These are phyloP conservation scores for Trichosporon inkin DNA, from an alignment of 1,284 basidiomycete genomes.

Conservation along the genomic window DNA sequence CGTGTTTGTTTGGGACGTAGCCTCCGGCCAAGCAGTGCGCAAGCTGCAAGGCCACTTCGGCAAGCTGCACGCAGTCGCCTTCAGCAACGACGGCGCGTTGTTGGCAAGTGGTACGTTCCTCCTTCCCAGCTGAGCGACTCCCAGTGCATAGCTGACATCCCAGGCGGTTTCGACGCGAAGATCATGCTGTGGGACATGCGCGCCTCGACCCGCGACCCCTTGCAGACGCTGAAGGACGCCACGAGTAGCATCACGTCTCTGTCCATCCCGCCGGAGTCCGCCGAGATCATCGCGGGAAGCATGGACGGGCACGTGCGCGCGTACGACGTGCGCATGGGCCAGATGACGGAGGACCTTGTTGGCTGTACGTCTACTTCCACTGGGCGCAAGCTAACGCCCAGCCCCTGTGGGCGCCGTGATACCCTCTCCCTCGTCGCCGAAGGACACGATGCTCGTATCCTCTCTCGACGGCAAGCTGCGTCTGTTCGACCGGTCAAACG, in stretches of 20 bases:
- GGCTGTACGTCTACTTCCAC: conserved; percentile 58
- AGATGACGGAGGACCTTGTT: conserved; percentile 80
- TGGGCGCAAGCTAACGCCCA: conserved; percentile 1
- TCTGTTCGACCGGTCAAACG: conserved; percentile 77
- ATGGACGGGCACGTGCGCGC: conserved; percentile 87
- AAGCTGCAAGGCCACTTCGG: conserved; percentile 82
- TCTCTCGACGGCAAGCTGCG: conserved; percentile 79
- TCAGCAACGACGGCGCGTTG: conserved; percentile 71
- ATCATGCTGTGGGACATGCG: conserved; percentile 85
- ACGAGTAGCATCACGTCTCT: conserved; percentile 83
- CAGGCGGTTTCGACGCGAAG: conserved; percentile 64
- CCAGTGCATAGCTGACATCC: neutral
- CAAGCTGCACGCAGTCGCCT: conserved; percentile 84
- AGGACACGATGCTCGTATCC: conserved; percentile 71
- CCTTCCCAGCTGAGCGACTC: neutral
- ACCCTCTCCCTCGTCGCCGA: conserved; percentile 56
- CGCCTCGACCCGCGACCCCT: conserved; percentile 70
- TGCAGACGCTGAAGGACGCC: conserved; percentile 88
- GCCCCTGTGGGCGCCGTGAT: conserved; percentile 79
- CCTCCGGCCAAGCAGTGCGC: conserved; percentile 72
- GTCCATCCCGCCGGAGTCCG: conserved; percentile 56
- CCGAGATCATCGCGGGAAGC: conserved; percentile 71
- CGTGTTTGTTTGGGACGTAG: conserved; percentile 94
- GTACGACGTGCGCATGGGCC: conserved; percentile 89
- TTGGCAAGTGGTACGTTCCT: conserved; percentile 68